Evolutionary conservation across 2,329 filamentous ascomycete species (phyloP), one percentile per base, ranked within the genome.

Genomic region (Hymenoscyphus occultus): DNA sequence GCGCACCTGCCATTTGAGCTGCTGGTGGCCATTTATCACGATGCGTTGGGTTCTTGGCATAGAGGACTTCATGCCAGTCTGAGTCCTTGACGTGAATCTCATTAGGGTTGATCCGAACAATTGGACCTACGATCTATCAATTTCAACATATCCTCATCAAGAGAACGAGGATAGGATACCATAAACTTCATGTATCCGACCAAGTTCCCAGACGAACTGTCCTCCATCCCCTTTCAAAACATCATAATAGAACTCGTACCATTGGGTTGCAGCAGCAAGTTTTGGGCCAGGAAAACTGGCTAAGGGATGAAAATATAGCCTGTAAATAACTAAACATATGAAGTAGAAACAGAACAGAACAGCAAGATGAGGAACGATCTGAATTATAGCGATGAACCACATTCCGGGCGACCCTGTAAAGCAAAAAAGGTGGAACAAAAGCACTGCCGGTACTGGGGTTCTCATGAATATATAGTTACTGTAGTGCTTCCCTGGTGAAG

Each of bases 291-390:
- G 74, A 61, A 77, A 76, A 2, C 62, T 56, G 7, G 71, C 68
- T 13, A 76, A 66, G 10, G 74, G 74, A 60, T 72, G 69, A 7
- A 76, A 69, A 60, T 67, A 76, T 28, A 77, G 70, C 57, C 76
- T 74, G 48, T 69, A 69, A 39, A 59, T 35, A 3, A 39, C 56
- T 32, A 57, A 13, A 57, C 7, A 51, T 16, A 51, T 19, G 28
- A 22, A 51, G 19, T 51, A 28, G 12, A 51, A n/a, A 51, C 13
- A 51, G 5, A 22, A 28, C n/a, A 51, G 10, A 51, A 51, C 19
- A 10, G n/a, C n/a, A 22, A 51, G 45, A 51, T 51, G 22, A 10
- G 45, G 45, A n/a, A 51, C 3, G 45, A 51, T n/a, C 19, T n/a
- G 22, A 22, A 51, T 1, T 7, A 51, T 51, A 19, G 45, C 45